Percentiles rank a stretch among this genome's conserved stretches.
phyloP scores from a whole-genome alignment of 441 rosid species.

The Arabidopsis lyrata region DNA sequence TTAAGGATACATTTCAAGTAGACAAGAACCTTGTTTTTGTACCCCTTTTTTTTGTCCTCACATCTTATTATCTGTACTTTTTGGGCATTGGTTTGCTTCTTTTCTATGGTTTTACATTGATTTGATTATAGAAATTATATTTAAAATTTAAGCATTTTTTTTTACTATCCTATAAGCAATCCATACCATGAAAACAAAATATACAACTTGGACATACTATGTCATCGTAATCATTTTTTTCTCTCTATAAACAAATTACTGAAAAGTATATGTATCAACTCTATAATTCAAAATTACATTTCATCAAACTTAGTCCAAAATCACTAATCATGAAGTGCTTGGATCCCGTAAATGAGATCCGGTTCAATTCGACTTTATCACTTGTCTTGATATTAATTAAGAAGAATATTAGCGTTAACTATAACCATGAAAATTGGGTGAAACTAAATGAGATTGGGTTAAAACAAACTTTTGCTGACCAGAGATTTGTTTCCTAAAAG shows the following conservation, averaged over 20 bases:
- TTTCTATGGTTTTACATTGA: background rate
- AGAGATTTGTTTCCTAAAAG: background rate
- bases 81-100: background rate
- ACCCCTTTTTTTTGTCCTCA: background rate
- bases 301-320: background rate
- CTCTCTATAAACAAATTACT: background rate
- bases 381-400: slow-evolving; percentile 9
- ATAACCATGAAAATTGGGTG: slow-evolving; percentile 20
- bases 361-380: slow-evolving; percentile 10
- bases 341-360: slow-evolving; percentile 28
- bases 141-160: background rate
- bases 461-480: background rate
- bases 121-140: background rate
- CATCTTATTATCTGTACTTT: background rate
- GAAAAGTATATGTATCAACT: background rate
- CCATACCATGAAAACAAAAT: background rate
- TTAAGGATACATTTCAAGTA: slow-evolving; percentile 22
- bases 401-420: background rate
- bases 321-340: slow-evolving; percentile 22
- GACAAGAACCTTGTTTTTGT: background rate
- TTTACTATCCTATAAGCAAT: background rate
- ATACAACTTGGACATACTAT: background rate
- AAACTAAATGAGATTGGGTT: background rate
- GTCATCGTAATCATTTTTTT: background rate
- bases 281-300: background rate